A percentile compares a stretch with the other conserved stretches of the same genome.
Conservation (phyloP, 441 rosid species). For the Omphalea diandra region DNA sequence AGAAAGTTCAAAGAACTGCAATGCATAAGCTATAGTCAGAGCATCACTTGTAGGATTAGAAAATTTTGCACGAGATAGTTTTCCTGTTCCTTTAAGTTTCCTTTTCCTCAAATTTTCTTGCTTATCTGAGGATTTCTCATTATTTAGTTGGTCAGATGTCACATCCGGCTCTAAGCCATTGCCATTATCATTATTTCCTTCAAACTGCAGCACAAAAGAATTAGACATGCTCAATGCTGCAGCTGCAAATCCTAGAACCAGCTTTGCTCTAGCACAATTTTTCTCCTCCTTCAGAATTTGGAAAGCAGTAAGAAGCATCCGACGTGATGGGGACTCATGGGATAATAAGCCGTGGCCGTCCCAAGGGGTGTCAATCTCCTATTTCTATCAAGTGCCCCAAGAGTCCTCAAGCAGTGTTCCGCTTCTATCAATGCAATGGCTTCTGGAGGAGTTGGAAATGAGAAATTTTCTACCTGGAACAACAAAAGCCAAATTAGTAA, state of each 20-base stretch:
- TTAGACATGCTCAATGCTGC: slow-evolving; percentile 62
- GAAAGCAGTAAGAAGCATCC: slow-evolving; percentile 83
- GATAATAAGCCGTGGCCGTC: slow-evolving; percentile 79
- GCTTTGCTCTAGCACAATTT: slow-evolving; percentile 51
- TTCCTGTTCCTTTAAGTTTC: slow-evolving; percentile 52
- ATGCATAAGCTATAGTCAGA: slow-evolving; percentile 62
- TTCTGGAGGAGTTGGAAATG: slow-evolving; percentile 86
- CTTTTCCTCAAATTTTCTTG: slow-evolving; percentile 54
- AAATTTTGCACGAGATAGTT: slow-evolving; percentile 54
- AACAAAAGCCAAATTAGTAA: background rate
- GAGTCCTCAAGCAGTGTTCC: slow-evolving; percentile 60
- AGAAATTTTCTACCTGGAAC: slow-evolving; percentile 72
- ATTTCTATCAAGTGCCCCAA: slow-evolving; percentile 65
- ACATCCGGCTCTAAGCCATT: slow-evolving; percentile 31
- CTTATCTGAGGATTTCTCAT: slow-evolving; percentile 32
- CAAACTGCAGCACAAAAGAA: slow-evolving; percentile 58
- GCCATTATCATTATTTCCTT: slow-evolving; percentile 34
- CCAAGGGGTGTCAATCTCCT: slow-evolving; percentile 74
- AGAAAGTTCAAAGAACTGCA: slow-evolving; percentile 74
- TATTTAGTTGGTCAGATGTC: slow-evolving; percentile 21
- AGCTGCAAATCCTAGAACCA: slow-evolving; percentile 64
- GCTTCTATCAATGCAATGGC: slow-evolving; percentile 62
- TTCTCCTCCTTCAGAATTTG: slow-evolving; percentile 48
- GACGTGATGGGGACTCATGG: slow-evolving; percentile 88
- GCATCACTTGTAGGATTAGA: slow-evolving; percentile 81